Evolutionary conservation across 345 rosid species (phyloP).

Genomic region (Odontarrhena argentea): DNA sequence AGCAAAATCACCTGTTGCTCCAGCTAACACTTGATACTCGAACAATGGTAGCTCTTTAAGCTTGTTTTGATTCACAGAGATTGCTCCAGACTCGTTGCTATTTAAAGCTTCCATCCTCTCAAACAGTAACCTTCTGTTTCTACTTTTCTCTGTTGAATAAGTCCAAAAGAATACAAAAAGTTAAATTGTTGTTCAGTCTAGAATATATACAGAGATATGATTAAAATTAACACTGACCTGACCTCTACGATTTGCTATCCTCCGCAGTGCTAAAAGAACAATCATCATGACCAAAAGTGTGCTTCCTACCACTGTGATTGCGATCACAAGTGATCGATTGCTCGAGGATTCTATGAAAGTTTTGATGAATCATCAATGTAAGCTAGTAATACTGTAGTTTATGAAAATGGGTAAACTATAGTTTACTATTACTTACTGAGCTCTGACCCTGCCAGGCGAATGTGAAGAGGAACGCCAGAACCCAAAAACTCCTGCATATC

Average conservation of each 20-base stretch:
- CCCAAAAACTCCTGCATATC: slow-evolving; percentile 40
- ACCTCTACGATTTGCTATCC: slow-evolving; percentile 19
- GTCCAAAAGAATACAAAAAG: slow-evolving; percentile 8
- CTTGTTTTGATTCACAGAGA: slow-evolving; percentile 38
- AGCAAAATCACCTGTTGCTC: slow-evolving; percentile 44
- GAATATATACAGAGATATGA: neutral
- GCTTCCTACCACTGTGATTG: neutral
- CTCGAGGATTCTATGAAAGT: slow-evolving; percentile 8
- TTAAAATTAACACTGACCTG: slow-evolving; percentile 4
- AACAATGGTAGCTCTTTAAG: slow-evolving; percentile 41
- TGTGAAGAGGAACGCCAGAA: slow-evolving; percentile 39
- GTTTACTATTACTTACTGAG: slow-evolving; percentile 33
- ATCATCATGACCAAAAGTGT: neutral
- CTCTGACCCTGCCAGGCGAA: slow-evolving; percentile 49
- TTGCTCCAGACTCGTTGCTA: slow-evolving; percentile 15
- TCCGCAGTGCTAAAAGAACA: slow-evolving; percentile 23
- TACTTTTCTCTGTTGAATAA: slow-evolving; percentile 10
- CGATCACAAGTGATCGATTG: slow-evolving; percentile 18
- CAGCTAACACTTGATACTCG: slow-evolving; percentile 43
- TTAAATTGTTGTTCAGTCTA: neutral
- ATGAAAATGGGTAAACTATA: neutral
- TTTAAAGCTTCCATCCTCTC: slow-evolving; percentile 37
- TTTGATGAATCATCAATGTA: neutral
- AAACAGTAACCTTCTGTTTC: slow-evolving; percentile 17
- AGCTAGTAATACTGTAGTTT: neutral